Percentiles rank a stretch among this genome's conserved stretches.
phyloP scores from a whole-genome alignment of 225 moss, liverwort and hornwort genomes.

The Pleurozium schreberi region DNA sequence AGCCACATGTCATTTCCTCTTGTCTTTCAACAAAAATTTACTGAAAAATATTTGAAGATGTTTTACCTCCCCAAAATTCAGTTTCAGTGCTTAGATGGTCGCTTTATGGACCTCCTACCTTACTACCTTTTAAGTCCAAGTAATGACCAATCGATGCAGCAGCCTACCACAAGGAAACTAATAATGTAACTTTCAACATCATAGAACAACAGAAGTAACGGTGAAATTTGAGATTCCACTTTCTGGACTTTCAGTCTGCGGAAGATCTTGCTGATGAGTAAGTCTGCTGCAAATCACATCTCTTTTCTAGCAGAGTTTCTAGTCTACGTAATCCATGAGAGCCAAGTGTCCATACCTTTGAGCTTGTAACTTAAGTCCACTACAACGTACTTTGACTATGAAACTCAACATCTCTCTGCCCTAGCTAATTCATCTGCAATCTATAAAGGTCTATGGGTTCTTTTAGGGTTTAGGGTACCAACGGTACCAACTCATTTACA shows the following conservation, averaged over 20 bases:
- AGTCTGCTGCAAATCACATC: background rate
- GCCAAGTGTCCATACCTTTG: background rate
- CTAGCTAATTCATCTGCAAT: background rate
- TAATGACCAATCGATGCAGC: constrained; percentile 17
- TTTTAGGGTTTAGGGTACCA: background rate
- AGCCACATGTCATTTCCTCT: too few relatives aligned
- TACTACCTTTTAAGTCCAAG: too few relatives aligned
- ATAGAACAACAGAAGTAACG: background rate
- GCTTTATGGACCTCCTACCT: too few relatives aligned
- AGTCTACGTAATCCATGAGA: background rate
- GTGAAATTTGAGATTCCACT: background rate
- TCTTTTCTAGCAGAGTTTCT: background rate
- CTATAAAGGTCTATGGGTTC: too few relatives aligned
- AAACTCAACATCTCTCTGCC: background rate
- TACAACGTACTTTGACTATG: background rate
- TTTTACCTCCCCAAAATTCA: too few relatives aligned
- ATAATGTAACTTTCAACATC: background rate
- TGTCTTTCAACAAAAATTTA: too few relatives aligned
- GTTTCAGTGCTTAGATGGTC: too few relatives aligned
- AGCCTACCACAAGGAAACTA: constrained; percentile 17
- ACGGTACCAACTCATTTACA: background rate
- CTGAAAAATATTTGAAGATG: too few relatives aligned
- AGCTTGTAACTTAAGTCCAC: background rate
- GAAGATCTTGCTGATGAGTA: background rate
- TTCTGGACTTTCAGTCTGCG: background rate